These are phyloP conservation scores for Adansonia madagascariensis DNA, from an alignment of 441 rosid genomes.

Conservation along the genomic window DNA sequence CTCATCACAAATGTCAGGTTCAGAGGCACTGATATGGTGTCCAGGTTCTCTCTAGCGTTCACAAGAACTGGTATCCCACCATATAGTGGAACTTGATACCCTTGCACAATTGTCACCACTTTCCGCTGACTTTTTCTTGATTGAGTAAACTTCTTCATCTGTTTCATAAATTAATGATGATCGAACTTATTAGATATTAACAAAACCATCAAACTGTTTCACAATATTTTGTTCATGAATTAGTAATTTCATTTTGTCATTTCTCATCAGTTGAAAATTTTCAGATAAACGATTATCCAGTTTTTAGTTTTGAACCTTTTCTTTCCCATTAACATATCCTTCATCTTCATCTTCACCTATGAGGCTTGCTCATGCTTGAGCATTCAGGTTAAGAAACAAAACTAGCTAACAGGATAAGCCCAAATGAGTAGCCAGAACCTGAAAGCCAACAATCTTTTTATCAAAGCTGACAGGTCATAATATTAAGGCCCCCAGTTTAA, in stretches of 20 bases:
- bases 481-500: neutral
- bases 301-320: neutral
- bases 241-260: neutral
- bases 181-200: neutral
- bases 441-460: neutral
- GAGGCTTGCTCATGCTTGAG: neutral
- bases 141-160: constrained; percentile 86
- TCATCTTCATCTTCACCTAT: neutral
- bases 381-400: neutral
- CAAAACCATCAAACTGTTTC: neutral
- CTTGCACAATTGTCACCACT: constrained; percentile 55
- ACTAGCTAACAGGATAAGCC: neutral
- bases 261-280: neutral
- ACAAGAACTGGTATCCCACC: constrained; percentile 64
- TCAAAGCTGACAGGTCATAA: neutral
- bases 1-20: constrained; percentile 72
- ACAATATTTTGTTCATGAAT: neutral
- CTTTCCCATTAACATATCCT: neutral
- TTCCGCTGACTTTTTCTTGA: constrained; percentile 52
- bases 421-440: neutral
- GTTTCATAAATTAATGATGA: constrained; percentile 2
- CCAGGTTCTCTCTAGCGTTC: constrained; percentile 40
- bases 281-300: neutral
- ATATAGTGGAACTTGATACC: constrained; percentile 75
- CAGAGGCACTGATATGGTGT: constrained; percentile 56